Evolutionary conservation across 805 yeast species (phyloP), one percentile per base, ranked within the genome.

Genomic region (Pichia gijzeniarum): DNA sequence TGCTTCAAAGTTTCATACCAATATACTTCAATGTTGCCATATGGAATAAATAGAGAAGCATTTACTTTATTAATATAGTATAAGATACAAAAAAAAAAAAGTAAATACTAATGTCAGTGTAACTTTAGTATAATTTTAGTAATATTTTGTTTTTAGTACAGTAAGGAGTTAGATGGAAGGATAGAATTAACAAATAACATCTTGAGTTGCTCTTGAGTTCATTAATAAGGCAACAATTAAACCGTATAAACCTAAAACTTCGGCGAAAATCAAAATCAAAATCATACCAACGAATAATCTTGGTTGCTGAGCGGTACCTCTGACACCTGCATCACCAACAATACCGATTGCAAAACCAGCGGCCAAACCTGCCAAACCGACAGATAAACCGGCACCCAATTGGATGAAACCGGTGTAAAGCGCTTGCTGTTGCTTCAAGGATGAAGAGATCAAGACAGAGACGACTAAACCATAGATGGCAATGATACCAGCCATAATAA

Each of bases 271-370:
- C 71, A 91, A 85, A 68, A 91, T 91, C 74, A 91, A 81, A 74
- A 91, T 87, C 95, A 91, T 91, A 69, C 98, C 98, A 54, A 91
- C 98, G 70, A 91, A 91, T 63, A 91, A 79, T 77, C 96, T 85
- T 67, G 97, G 97, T 73, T 91, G 99, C 70, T 90, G 97, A 53
- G 96, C 93, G 56, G 90, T 83, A 71, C 96, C 96, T 76, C 98
- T 86, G 48, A 91, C 98, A 78, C 99, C 99, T 48, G 96, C 97
- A 68, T 91, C 99, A 69, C 99, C 99, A 57, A 91, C 99, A 57
- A 91, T 91, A 73, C 99, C 99, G 72, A 91, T 91, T 68, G 99
- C 97, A 64, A 88, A 91, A 58, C 99, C 99, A 54, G 97, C 96
- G 64, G 98, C 97, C 64, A 91, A 77, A 68, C 98, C 96, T 52